phyloP scores from a whole-genome alignment of 352 stramenopile species.

The Globisporangium ultimum region DNA sequence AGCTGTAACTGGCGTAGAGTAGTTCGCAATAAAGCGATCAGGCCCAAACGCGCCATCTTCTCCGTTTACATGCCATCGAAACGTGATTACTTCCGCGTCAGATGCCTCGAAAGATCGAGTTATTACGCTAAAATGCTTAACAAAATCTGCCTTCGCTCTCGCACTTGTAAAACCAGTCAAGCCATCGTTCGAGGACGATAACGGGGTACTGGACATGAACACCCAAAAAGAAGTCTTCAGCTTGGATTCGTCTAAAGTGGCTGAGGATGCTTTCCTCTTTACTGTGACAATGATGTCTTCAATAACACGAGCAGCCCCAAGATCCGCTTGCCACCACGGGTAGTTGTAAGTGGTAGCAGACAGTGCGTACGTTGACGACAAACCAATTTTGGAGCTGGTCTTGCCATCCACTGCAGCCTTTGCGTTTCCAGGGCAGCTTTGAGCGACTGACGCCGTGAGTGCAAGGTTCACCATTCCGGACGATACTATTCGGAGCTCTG shows the following conservation, averaged over 20 bases:
- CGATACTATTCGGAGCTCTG: slow-evolving; percentile 38
- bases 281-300: slow-evolving; percentile 52
- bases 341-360: slow-evolving; percentile 37
- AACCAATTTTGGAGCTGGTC: slow-evolving; percentile 27
- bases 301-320: slow-evolving; percentile 26
- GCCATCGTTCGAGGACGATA: slow-evolving; percentile 32
- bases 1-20: slow-evolving; percentile 26
- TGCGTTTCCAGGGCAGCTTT: slow-evolving; percentile 48
- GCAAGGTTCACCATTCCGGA: slow-evolving; percentile 59
- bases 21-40: slow-evolving; percentile 37
- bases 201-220: slow-evolving; percentile 35
- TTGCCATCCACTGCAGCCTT: slow-evolving; percentile 47
- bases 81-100: slow-evolving; percentile 39
- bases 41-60: slow-evolving; percentile 32
- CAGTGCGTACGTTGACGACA: slow-evolving; percentile 51
- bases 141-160: slow-evolving; percentile 20
- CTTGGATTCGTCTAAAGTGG: slow-evolving; percentile 26
- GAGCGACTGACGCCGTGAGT: slow-evolving; percentile 20
- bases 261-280: slow-evolving; percentile 34
- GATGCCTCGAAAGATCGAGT: slow-evolving; percentile 39
- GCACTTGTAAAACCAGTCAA: slow-evolving; percentile 27
- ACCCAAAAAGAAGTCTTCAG: slow-evolving; percentile 40
- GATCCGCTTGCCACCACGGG: slow-evolving; percentile 63
- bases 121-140: slow-evolving; percentile 31
- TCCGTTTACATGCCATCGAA: slow-evolving; percentile 60